Percentiles rank a stretch among this genome's conserved stretches.
Conservation (phyloP, 2,329 filamentous ascomycete genomes). For the Fusarium nygamai region DNA sequence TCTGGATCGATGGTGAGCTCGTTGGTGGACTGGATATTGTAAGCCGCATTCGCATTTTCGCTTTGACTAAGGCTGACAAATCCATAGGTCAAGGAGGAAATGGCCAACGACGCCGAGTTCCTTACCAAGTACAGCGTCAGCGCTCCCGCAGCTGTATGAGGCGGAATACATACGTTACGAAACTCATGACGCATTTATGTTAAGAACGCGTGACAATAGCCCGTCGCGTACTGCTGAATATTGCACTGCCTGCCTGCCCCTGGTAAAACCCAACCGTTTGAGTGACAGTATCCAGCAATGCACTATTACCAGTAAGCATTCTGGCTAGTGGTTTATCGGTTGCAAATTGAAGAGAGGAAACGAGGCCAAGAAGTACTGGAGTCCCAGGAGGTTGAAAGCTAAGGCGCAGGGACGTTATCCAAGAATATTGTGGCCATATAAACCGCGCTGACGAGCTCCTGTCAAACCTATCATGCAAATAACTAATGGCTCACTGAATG, state of each 20-base stretch:
- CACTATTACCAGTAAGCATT: background rate
- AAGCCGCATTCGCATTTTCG: slow-evolving; percentile 53
- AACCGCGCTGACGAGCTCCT: background rate
- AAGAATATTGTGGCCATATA: background rate
- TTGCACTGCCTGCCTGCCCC: background rate
- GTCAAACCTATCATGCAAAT: background rate
- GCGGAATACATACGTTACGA: slow-evolving; percentile 16
- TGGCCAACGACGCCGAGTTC: slow-evolving; percentile 85
- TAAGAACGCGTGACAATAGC: slow-evolving; percentile 16
- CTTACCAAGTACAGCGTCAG: slow-evolving; percentile 76
- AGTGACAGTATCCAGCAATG: background rate
- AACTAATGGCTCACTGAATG: background rate
- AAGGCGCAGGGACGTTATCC: background rate
- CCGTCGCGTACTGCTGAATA: background rate
- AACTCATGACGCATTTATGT: slow-evolving; percentile 8
- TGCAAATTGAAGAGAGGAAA: background rate
- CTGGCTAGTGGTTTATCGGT: background rate
- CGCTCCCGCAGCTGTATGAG: slow-evolving; percentile 51
- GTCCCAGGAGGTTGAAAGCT: background rate
- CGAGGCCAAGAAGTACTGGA: background rate
- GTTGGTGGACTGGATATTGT: slow-evolving; percentile 97
- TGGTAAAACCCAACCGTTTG: background rate
- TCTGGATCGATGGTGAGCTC: slow-evolving; percentile 91
- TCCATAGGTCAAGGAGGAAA: slow-evolving; percentile 87
- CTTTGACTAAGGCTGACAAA: slow-evolving; percentile 32